Base-by-base conservation (phyloP, 2,329 filamentous ascomycete genomes). In the Monilinia polystroma region DNA sequence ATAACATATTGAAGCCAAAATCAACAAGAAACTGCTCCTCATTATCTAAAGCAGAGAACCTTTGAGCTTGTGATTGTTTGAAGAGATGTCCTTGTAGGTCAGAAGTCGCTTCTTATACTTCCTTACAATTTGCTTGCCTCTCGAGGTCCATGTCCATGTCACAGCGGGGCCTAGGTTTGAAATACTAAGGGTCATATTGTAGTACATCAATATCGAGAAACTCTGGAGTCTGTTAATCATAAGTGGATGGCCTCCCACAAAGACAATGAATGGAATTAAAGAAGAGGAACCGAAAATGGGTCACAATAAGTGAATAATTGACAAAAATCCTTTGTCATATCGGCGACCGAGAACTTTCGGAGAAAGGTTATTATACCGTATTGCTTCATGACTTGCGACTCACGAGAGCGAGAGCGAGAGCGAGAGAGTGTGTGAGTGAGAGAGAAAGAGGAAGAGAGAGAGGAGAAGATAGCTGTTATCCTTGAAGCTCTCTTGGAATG, bases 331-430 rank as follows among this genome's bases (percentile, higher is more conserved):
- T 60, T 60, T 60, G 57, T 60, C 20, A 60, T 49, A 29, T 49
- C 43, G 57, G 57, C 43, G 57, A 60, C 45, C 29, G 29, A 60
- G 35, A 60, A 60, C 29, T 18, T 60, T 18, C 43, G 57, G 29
- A 18, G 14, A 51, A 51, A 7, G 16, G 2, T 3, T 45, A 10
- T 45, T 45, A 18, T 3, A 45, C 12, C 3, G 41, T 43, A 43
- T 45, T 45, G 41, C 41, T 45, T 16, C 4, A 8, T 1, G 32
- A 7, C 32, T 35, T 35, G 32, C 3, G 11, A 45, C 16, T 45
- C 41, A 59, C 23, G n/a, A 45, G 11, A 59, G 41, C 4, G 32
- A 6, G 32, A 6, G 32, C 32, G 32, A 8, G 32, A 35, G 32
- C 1, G 32, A 35, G 32, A 6, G 7, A 35, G 32, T 35, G 32